Evolutionary conservation across 495 filamentous ascomycete species (phyloP), one percentile per base, ranked within the genome.

Genomic region (Darksidea phi): DNA sequence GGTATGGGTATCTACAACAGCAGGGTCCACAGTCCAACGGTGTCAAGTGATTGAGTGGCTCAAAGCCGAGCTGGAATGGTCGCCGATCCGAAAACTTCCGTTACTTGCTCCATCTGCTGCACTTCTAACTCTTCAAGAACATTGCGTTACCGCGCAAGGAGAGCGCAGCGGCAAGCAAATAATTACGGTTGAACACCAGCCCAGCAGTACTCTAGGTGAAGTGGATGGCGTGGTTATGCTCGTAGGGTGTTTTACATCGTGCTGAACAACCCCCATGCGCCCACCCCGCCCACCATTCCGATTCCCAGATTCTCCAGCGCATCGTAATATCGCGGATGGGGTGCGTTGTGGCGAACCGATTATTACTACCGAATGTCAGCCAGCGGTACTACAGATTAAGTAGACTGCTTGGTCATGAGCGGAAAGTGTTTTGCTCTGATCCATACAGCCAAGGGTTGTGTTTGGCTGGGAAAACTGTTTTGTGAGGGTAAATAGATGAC

Each of bases 401-500:
- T 57, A 57, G 54, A 54, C 6, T 47, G 46, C 52, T 3, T 42
- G 25, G 17, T 18, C 21, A 6, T 26, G 20, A 23, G 36, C 38
- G 38, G 32, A 64, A 53, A 63, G 60, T 63, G 60, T 37, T 43
- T 25, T 36, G 42, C 47, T n/a, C 20, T 47, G 20, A 15, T 18
- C 18, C 59, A 48, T 49, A 46, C 48, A 34, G 42, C 47, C 54
- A 55, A 48, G 42, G 32, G 8, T 53, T 45, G 48, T 51, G 59
- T 63, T 47, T 63, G 59, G 59, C 64, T 59, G 60, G 54, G 50
- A 63, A 51, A 59, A 49, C 17, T 36, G 20, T 50, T 43, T 46
- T 25, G 18, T 45, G 13, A 48, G 64, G 55, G 43, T 54, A 45
- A 59, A 64, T 67, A 59, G 34, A 67, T 59, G 59, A 67, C 54